Evolutionary conservation across 345 rosid genomes (phyloP).

Genomic region (Anastatica hierochuntica): DNA sequence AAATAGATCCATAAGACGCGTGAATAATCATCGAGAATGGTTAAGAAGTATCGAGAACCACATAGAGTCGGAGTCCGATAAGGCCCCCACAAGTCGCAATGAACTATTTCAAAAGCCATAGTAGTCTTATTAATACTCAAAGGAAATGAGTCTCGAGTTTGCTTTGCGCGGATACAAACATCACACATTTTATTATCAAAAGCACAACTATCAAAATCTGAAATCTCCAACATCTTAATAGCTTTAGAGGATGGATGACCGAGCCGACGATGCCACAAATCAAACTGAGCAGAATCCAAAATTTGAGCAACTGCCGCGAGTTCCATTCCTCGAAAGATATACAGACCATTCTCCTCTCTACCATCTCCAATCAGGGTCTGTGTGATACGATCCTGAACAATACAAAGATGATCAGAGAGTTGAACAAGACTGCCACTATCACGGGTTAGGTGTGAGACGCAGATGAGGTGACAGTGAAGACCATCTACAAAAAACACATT

Average conservation of each 20-base stretch:
- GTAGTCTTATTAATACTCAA: background rate
- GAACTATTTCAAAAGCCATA: background rate
- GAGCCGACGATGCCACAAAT: background rate
- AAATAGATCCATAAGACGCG: background rate
- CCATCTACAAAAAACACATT: background rate
- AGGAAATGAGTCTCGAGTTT: background rate
- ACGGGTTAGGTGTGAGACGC: no score
- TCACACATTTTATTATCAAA: background rate
- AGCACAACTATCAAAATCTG: background rate
- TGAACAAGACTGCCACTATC: no score
- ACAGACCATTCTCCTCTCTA: background rate
- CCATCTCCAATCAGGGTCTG: background rate
- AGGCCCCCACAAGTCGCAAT: background rate
- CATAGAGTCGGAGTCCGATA: background rate
- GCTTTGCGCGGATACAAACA: background rate
- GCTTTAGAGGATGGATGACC: background rate
- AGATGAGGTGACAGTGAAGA: no score
- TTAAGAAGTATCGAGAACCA: background rate
- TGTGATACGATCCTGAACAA: background rate
- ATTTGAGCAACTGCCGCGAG: fast-evolving
- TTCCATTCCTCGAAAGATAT: background rate
- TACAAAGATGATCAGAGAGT: no score
- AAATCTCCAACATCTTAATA: background rate
- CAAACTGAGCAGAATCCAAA: no score
- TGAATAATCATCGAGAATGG: background rate